These are phyloP conservation scores for Fusarium bulbicola DNA, from an alignment of 2,329 filamentous ascomycete genomes.

Conservation along the genomic window DNA sequence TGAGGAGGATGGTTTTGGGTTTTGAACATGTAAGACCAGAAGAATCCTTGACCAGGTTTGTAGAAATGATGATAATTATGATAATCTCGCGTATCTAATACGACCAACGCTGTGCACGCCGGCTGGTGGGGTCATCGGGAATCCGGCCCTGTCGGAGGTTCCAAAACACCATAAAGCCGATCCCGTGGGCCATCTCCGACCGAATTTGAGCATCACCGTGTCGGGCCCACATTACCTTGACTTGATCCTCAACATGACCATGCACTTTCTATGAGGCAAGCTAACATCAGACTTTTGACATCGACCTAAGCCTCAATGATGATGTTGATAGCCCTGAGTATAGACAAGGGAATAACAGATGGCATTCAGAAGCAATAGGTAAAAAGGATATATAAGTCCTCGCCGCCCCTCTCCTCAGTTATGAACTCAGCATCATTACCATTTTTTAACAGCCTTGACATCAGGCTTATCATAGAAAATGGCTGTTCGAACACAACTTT, in stretches of 20 bases:
- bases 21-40: background rate
- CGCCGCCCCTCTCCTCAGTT: background rate
- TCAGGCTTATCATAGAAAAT: background rate
- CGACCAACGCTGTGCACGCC: background rate
- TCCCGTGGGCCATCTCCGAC: slow-evolving; percentile 24
- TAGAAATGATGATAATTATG: background rate
- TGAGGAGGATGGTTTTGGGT: background rate
- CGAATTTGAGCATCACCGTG: slow-evolving; percentile 9
- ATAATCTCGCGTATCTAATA: background rate
- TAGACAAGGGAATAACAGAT: background rate
- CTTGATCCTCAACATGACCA: background rate
- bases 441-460: background rate
- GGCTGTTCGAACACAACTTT: slow-evolving; percentile 27
- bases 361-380: background rate
- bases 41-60: background rate
- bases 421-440: background rate
- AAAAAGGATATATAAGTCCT: background rate
- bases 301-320: background rate
- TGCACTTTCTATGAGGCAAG: background rate
- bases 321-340: background rate
- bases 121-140: slow-evolving; percentile 2
- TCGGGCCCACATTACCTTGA: background rate
- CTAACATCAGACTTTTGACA: background rate
- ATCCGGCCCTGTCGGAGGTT: slow-evolving; percentile 26
- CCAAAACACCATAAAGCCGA: slow-evolving; percentile 27